Conservation (phyloP, 371 early-diverging fungal species). For the Nosema granulosis region DNA sequence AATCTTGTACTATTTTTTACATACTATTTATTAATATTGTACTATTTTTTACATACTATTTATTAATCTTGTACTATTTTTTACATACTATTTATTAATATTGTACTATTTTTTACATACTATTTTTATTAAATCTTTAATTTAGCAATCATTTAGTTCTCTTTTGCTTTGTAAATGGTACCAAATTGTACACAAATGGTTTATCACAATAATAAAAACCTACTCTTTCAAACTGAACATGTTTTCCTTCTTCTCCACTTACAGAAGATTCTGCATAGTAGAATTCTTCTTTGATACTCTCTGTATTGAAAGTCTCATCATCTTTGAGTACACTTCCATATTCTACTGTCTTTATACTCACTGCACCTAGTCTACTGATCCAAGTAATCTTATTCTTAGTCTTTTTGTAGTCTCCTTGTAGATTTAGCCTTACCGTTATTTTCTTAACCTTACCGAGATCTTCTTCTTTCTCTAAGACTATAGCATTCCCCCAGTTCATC, state of each 20-base stretch:
- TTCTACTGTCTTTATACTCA: conserved; percentile 68
- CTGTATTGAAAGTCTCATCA: conserved; percentile 81
- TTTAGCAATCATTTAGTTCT: conserved; percentile 44
- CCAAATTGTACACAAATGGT: conserved; percentile 56
- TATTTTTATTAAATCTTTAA: too few species aligned
- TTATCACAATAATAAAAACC: conserved; percentile 74
- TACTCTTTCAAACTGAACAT: conserved; percentile 93
- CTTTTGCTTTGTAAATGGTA: conserved; percentile 67
- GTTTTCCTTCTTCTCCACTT: conserved; percentile 69
- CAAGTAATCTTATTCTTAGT: conserved; percentile 98
- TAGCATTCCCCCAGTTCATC: conserved; percentile 98
- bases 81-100: too few species aligned
- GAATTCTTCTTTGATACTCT: conserved; percentile 74
- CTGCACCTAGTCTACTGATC: conserved; percentile 70
- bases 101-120: too few species aligned
- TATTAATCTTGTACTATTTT: too few species aligned
- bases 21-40: neutral
- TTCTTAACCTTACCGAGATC: conserved; percentile 69
- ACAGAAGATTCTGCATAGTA: conserved; percentile 69
- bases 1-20: neutral
- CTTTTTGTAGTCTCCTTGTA: conserved; percentile 89
- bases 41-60: neutral
- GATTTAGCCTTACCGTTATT: conserved; percentile 71
- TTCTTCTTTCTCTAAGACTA: conserved; percentile 71
- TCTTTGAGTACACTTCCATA: conserved; percentile 79